These are phyloP conservation scores for Tripidium arundinaceum DNA, from an alignment of 202 grass and related monocot genomes.

Conservation along the genomic window DNA sequence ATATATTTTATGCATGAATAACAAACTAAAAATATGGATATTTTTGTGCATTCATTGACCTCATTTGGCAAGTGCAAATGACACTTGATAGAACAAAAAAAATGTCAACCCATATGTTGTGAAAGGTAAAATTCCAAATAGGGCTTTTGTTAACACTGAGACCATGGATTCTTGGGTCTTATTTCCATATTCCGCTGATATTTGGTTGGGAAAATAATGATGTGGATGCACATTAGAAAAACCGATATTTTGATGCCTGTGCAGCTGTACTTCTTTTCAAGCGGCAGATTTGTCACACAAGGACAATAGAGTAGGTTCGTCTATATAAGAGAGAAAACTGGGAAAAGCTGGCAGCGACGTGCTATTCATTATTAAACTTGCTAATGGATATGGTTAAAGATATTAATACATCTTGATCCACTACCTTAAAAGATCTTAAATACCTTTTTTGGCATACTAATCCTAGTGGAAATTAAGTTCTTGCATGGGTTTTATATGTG, in stretches of 20 bases:
- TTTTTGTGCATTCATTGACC: neutral
- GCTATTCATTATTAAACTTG: neutral
- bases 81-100: neutral
- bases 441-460: neutral
- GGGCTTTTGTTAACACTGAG: neutral
- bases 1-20: neutral
- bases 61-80: neutral
- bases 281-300: neutral
- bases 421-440: neutral
- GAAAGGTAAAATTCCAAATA: conserved; percentile 23
- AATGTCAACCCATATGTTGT: neutral
- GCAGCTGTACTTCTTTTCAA: neutral
- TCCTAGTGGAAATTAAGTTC: neutral
- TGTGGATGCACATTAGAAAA: conserved; percentile 11
- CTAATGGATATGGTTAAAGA: neutral
- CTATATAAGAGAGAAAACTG: neutral
- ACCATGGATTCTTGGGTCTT: conserved; percentile 17
- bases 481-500: neutral
- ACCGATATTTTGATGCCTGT: neutral
- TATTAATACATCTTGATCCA: neutral
- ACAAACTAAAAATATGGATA: neutral
- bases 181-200: conserved; percentile 6
- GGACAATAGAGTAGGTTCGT: neutral
- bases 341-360: neutral
- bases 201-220: conserved; percentile 17